These are phyloP conservation scores for Hyaloscypha finlandica DNA, from an alignment of 495 filamentous ascomycete genomes.

Conservation along the genomic window DNA sequence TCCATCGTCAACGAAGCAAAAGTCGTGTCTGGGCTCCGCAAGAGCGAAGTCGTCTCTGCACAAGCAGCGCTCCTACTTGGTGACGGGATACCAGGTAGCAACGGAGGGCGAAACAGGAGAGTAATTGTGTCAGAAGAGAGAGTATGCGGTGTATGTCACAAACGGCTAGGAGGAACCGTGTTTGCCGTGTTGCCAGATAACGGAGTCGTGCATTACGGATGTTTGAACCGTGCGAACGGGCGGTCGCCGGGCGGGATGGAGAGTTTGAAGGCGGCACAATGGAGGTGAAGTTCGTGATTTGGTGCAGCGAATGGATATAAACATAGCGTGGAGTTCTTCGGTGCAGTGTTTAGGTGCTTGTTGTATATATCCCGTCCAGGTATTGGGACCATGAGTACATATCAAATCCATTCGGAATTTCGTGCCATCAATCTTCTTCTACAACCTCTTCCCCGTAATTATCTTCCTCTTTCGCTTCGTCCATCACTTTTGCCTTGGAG, in stretches of 20 bases:
- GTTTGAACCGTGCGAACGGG: slow-evolving; percentile 51
- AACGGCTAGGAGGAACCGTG: slow-evolving; percentile 86
- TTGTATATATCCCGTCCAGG: slow-evolving; percentile 14
- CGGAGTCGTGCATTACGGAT: slow-evolving; percentile 81
- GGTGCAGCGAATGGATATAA: not conserved
- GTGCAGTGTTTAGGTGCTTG: not conserved
- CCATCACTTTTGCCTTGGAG: slow-evolving; percentile 41
- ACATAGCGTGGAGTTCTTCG: slow-evolving; percentile 25
- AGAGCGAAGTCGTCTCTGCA: slow-evolving; percentile 68
- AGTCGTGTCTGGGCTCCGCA: slow-evolving; percentile 72
- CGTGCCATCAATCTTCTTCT: slow-evolving; percentile 45
- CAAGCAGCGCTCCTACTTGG: slow-evolving; percentile 72
- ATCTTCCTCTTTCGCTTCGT: slow-evolving; percentile 72
- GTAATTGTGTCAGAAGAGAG: slow-evolving; percentile 84
- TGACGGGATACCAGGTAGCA: slow-evolving; percentile 56
- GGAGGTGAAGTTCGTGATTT: slow-evolving; percentile 18
- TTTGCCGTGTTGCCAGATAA: slow-evolving; percentile 62
- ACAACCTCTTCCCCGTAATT: slow-evolving; percentile 82
- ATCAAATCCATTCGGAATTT: slow-evolving; percentile 8
- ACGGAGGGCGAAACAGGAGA: slow-evolving; percentile 63
- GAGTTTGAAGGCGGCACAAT: slow-evolving; percentile 14
- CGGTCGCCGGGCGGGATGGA: slow-evolving; percentile 17
- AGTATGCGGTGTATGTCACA: slow-evolving; percentile 89
- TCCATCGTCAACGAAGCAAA: slow-evolving; percentile 74
- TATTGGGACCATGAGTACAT: not conserved